A percentile compares a stretch with the other conserved stretches of the same genome.
Evolutionary conservation across 2,329 filamentous ascomycete species (phyloP).

Genomic region (Cercospora sojina): DNA sequence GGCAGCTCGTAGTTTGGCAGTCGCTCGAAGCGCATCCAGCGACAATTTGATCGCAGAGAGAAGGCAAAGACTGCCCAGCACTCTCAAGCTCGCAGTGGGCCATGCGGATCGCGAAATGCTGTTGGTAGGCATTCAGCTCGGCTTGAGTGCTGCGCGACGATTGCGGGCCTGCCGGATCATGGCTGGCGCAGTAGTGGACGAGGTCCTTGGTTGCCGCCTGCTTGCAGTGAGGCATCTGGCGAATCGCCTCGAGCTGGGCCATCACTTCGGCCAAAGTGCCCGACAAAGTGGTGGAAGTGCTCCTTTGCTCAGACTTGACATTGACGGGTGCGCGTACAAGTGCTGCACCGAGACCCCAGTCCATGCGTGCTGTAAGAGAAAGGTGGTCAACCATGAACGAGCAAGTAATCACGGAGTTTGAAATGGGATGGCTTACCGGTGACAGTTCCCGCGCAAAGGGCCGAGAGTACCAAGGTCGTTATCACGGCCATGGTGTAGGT

Average conservation of each 20-base stretch:
- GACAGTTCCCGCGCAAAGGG: background rate
- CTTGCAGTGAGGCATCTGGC: conserved; percentile 11
- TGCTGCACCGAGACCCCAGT: background rate
- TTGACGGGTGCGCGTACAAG: background rate
- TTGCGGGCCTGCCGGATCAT: conserved; percentile 39
- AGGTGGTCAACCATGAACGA: background rate
- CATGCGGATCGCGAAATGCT: conserved; percentile 61
- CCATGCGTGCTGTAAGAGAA: background rate
- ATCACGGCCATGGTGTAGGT: background rate
- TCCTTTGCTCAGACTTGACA: background rate
- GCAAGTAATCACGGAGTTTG: background rate
- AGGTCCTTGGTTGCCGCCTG: conserved; percentile 43
- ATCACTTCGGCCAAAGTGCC: background rate
- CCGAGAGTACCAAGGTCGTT: background rate
- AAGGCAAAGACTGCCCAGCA: conserved; percentile 52
- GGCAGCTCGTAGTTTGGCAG: conserved; percentile 50
- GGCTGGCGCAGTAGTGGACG: conserved; percentile 54
- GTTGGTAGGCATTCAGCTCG: conserved; percentile 38
- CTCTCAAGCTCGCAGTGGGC: conserved; percentile 63
- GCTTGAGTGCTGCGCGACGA: conserved; percentile 25
- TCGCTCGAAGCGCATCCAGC: conserved; percentile 30
- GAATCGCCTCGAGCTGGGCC: background rate
- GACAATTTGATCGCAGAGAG: conserved; percentile 49
- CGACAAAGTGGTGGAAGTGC: background rate
- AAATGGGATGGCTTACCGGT: background rate